Evolutionary conservation across 108 stramenopile genomes (phyloP), one percentile per base, ranked within the genome.

Genomic region (Cyclotella atomus): DNA sequence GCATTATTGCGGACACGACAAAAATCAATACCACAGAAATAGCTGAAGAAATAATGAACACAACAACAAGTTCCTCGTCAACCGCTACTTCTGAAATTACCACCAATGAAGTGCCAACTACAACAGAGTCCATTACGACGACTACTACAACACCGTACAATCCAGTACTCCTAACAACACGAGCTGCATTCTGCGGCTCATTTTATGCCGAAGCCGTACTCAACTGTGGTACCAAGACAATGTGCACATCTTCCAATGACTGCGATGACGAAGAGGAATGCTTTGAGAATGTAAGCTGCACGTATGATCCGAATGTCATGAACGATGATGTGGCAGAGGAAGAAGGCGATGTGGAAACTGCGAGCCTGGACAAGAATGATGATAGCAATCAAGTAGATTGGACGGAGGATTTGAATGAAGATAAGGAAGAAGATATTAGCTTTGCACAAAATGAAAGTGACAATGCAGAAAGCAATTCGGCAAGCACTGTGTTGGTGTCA

Each of bases 161-260:
- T 57, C 56, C 56, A 1, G 32, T 57, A 7, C 30, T 32, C 6
- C 25, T 65, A 30, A 65, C 64, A 1, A 46, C 64, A 14, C 24
- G 64, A 49, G 44, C 45, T 0, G 32, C 64, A 1, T 65, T 65
- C 45, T 65, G 64, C 16, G 64, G 64, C 0, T 65, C 64, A 10
- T 65, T 65, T 16, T 65, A 65, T 16, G 64, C 43, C n/a, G 64
- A 65, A 23, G 64, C 64, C 0, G 64, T 65, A 35, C 29, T 32
- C 28, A 29, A 65, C 17, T 65, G 64, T 19, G 64, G 64, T 35
- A n/a, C 15, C 15, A 20, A 17, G 17, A 65, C 64, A 1, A 46
- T 47, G 45, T 65, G 64, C 45, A 14, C 46, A 21, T 65, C 64
- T 32, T 65, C 64, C 0, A 29, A 28, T 2, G 64, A 65, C 17